Conservation (phyloP, 2,329 filamentous ascomycete genomes). For the Celoporthe dispersa region DNA sequence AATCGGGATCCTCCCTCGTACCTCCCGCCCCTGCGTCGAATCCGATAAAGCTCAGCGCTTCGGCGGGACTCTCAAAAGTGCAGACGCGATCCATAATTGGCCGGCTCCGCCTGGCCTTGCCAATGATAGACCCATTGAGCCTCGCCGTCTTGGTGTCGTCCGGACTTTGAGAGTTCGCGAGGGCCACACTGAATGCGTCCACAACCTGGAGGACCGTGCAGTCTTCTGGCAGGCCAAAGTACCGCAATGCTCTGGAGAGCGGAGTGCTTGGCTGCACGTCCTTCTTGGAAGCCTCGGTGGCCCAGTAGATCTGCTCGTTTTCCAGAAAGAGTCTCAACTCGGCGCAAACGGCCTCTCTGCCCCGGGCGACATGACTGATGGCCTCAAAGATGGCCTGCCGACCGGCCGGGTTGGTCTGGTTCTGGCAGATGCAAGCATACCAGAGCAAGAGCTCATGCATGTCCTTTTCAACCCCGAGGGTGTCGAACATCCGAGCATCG, state of each 20-base stretch:
- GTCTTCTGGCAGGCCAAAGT: constrained; percentile 14
- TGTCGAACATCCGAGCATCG: constrained; percentile 30
- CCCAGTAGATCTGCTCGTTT: constrained; percentile 22
- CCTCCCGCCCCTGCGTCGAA: constrained; percentile 20
- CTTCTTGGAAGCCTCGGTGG: constrained; percentile 21
- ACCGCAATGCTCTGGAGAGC: constrained; percentile 22
- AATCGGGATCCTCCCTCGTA: constrained; percentile 7
- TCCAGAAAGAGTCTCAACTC: constrained; percentile 27
- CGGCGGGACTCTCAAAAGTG: constrained; percentile 30
- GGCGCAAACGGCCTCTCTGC: constrained; percentile 31
- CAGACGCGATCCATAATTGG: constrained; percentile 30
- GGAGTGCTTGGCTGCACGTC: constrained; percentile 15
- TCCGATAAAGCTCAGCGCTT: constrained; percentile 33
- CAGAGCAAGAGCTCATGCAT: constrained; percentile 36
- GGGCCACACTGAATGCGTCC: constrained; percentile 33
- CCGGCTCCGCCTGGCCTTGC: constrained; percentile 32
- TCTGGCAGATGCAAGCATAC: constrained; percentile 36
- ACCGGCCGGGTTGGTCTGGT: constrained; percentile 31
- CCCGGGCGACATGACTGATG: constrained; percentile 31
- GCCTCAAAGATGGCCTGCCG: constrained; percentile 30
- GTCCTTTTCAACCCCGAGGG: constrained; percentile 33
- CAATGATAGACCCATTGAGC: constrained; percentile 37
- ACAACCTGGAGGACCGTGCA: constrained; percentile 6
- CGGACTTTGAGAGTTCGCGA: neutral
- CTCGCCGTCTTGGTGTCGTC: constrained; percentile 31